Percentiles rank a stretch among this genome's conserved stretches.
phyloP scores from a whole-genome alignment of 441 rosid genomes.

The Euphorbia schlechtendalii region DNA sequence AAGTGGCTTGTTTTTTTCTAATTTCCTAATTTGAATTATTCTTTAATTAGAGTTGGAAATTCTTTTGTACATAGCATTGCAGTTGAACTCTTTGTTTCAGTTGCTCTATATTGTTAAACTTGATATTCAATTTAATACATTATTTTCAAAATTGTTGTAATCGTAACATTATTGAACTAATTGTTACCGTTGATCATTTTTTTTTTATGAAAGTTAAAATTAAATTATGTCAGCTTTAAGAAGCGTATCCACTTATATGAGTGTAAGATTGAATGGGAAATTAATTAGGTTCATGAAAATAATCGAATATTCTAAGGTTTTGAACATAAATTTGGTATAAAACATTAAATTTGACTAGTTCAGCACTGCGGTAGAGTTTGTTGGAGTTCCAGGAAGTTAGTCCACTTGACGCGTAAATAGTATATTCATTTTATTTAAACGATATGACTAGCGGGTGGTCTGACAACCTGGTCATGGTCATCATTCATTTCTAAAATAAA shows the following conservation, averaged over 20 bases:
- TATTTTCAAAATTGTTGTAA: background rate
- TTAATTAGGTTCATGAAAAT: background rate
- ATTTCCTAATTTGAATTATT: background rate
- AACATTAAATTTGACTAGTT: background rate
- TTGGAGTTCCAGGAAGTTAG: background rate
- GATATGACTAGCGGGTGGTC: background rate
- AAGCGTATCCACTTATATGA: no score
- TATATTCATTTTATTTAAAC: no score
- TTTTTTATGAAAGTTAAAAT: background rate
- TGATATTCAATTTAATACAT: constrained; percentile 20
- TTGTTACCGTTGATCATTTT: background rate
- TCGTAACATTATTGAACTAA: background rate
- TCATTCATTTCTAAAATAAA: no score
- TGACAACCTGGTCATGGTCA: no score
- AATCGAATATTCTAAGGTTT: background rate
- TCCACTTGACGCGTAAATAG: background rate
- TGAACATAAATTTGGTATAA: background rate
- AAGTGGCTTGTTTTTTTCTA: background rate
- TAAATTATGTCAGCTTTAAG: no score
- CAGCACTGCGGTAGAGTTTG: no score
- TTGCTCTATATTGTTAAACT: constrained; percentile 2
- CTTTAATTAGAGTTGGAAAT: background rate
- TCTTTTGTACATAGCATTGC: constrained; percentile 18
- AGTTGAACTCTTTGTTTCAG: constrained; percentile 14
- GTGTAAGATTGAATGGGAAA: no score